Evolutionary conservation across 495 filamentous ascomycete genomes (phyloP), one percentile per base, ranked within the genome.

Genomic region (Rusavskia elegans): DNA sequence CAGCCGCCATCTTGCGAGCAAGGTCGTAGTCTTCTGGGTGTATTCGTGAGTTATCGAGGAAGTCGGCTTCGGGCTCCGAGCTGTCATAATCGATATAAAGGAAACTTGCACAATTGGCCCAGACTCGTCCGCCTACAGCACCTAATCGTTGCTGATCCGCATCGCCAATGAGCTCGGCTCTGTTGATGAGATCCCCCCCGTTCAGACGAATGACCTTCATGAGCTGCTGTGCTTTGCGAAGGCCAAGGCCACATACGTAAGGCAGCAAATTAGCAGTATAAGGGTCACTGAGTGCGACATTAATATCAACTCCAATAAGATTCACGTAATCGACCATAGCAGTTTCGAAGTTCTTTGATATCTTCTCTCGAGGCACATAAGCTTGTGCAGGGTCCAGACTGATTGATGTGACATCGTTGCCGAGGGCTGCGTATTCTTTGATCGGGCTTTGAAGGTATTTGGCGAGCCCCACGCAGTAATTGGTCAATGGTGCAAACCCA

Each of bases 251-350:
- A 58, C 85, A 89, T 23, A 98, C 79, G 60, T 89, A 97, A 10
- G 87, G 92, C 11, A 98, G 73, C 7, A 98, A 75, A 55, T 88
- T 89, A 30, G 88, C 88, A 5, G 82, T 83, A 59, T 88, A 84
- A 1, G 75, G 61, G 59, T 95, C 84, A 23, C 68, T 72, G 32
- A 93, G 79, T 10, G 92, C 89, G 50, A 95, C 89, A 59, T 95
- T 95, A 60, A 97, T 80, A 56, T 96, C 84, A 20, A 98, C 89
- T 54, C 92, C 92, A 51, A 87, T 85, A 10, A 98, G 76, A 63
- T 98, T 98, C 58, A 98, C 92, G 80, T 94, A 95, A 61, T 98
- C 93, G 5, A 97, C 89, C 77, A 98, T 82, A 19, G 89, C 87
- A 2, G 85, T 92, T 58, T 97, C 92, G 20, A 98, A 75, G 51